Evolutionary conservation across 352 stramenopile genomes (phyloP).

Genomic region (Globisporangium acanthophoron): DNA sequence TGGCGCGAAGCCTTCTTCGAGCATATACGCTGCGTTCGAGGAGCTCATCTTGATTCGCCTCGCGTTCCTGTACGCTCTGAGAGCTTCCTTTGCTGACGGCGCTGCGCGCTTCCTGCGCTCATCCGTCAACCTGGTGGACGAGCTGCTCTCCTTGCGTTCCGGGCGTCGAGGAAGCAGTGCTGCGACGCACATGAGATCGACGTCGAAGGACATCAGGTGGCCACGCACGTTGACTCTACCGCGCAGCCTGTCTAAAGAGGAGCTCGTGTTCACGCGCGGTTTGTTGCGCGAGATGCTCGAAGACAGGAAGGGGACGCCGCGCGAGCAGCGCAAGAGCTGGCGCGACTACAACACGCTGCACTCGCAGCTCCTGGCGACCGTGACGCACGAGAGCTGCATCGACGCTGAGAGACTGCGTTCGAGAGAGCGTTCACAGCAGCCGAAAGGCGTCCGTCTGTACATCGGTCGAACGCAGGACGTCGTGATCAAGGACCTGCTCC

Average conservation of each 20-base stretch:
- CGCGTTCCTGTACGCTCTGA: conserved; percentile 39
- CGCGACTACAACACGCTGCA: conserved; percentile 40
- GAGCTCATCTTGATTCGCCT: conserved; percentile 48
- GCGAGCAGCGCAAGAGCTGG: conserved; percentile 31
- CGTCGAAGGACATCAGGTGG: conserved; percentile 28
- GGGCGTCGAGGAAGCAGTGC: background rate
- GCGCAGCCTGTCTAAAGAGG: conserved; percentile 22
- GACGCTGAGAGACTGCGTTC: background rate
- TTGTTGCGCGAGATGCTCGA: conserved; percentile 30
- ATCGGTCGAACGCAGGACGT: conserved; percentile 40
- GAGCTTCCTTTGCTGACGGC: conserved; percentile 3
- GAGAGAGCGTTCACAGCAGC: background rate
- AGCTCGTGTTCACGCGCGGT: conserved; percentile 29
- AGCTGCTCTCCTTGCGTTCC: conserved; percentile 25
- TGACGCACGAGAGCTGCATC: conserved; percentile 6
- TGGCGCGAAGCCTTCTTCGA: conserved; percentile 19
- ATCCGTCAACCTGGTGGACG: conserved; percentile 21
- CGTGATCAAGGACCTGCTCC: conserved; percentile 29
- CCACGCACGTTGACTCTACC: conserved; percentile 20
- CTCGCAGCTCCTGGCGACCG: conserved; percentile 26
- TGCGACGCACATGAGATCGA: background rate
- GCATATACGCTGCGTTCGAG: conserved; percentile 35
- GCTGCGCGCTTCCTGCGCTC: conserved; percentile 14
- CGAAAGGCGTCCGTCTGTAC: conserved; percentile 34
- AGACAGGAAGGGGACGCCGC: conserved; percentile 19